These are phyloP conservation scores for Aspergillus hortae DNA, from an alignment of 2,329 filamentous ascomycete genomes.

Conservation along the genomic window DNA sequence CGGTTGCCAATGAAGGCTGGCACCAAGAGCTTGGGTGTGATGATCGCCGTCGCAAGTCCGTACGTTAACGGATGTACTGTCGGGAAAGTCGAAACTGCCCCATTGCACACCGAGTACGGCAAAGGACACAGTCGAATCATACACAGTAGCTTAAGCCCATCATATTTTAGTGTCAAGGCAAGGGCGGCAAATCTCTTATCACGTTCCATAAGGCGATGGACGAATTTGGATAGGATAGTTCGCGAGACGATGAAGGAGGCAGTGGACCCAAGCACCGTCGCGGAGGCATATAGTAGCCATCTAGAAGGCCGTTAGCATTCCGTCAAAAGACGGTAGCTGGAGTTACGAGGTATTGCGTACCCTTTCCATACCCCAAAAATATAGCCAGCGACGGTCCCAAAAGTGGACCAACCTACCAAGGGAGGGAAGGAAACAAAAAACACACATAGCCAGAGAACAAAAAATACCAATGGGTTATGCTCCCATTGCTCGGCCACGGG, in stretches of 20 bases:
- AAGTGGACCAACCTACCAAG: conserved; percentile 79
- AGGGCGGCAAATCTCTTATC: conserved; percentile 89
- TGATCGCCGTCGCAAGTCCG: conserved; percentile 74
- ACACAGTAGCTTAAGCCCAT: conserved; percentile 81
- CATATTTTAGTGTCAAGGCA: conserved; percentile 80
- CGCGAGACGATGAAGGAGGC: conserved; percentile 77
- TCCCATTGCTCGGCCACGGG: conserved; percentile 76
- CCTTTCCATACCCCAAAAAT: conserved; percentile 69
- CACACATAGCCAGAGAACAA: conserved; percentile 71
- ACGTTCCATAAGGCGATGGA: conserved; percentile 72
- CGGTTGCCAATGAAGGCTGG: conserved; percentile 89
- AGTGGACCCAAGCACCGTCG: conserved; percentile 74
- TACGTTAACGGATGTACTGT: conserved; percentile 76
- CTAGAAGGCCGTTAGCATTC: conserved; percentile 42
- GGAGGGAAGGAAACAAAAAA: conserved; percentile 81
- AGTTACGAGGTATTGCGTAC: conserved; percentile 47
- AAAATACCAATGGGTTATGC: conserved; percentile 65
- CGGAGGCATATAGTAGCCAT: conserved; percentile 78
- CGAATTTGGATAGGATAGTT: conserved; percentile 72
- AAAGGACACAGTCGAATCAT: conserved; percentile 91
- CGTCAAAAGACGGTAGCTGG: neutral
- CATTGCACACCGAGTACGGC: conserved; percentile 90
- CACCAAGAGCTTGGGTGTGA: conserved; percentile 82
- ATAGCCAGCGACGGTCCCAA: conserved; percentile 66
- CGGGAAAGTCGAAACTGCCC: conserved; percentile 88